Evolutionary conservation across 1,284 basidiomycete genomes (phyloP).

Genomic region (Ceratobasidium sp.): DNA sequence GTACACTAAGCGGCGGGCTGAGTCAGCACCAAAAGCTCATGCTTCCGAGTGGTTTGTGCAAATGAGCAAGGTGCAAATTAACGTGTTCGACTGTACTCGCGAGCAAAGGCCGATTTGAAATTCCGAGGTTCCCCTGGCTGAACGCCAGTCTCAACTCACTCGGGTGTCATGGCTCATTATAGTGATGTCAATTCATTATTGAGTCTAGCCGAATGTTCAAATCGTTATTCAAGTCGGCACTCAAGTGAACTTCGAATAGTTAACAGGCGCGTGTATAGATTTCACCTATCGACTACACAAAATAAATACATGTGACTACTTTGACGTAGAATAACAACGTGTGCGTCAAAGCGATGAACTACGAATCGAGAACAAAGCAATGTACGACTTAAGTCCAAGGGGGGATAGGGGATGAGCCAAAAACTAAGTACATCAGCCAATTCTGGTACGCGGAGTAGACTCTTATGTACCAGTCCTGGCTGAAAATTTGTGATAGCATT

Average conservation of each 20-base stretch:
- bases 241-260: not conserved
- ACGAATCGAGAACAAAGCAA: constrained; percentile 6
- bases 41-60: too few species aligned
- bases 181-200: too few species aligned
- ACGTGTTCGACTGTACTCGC: not conserved
- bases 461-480: constrained; percentile 3
- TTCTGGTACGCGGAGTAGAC: not conserved
- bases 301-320: not conserved
- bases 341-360: constrained; percentile 10
- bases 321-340: constrained; percentile 6
- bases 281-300: constrained; percentile 7
- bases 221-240: too few species aligned
- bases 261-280: constrained; percentile 14
- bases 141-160: not conserved
- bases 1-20: too few species aligned
- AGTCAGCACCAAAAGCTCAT: too few species aligned
- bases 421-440: constrained; percentile 20
- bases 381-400: constrained; percentile 16
- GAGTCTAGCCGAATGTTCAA: too few species aligned
- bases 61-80: not conserved
- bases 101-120: not conserved
- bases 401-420: not conserved
- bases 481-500: too few species aligned
- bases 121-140: not conserved
- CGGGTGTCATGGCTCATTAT: not conserved